Evolutionary conservation across 2,329 filamentous ascomycete genomes (phyloP).

Genomic region (Trichocomaceae sp.): DNA sequence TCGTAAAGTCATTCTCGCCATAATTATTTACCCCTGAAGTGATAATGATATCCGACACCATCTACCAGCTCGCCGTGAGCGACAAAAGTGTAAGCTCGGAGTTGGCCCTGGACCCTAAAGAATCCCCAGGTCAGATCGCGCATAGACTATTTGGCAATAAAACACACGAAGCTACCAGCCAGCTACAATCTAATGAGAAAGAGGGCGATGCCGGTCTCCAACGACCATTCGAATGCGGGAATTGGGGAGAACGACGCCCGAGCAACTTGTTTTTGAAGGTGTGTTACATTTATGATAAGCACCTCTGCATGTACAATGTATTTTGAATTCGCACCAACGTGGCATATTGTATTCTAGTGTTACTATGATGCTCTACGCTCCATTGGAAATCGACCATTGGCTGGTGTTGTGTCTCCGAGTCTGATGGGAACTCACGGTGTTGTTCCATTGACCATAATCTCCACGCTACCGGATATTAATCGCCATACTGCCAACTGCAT

Average conservation of each 20-base stretch:
- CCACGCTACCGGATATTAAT: conserved; percentile 62
- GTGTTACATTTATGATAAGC: conserved; percentile 13
- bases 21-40: neutral
- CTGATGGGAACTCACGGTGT: conserved; percentile 57
- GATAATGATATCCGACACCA: conserved; percentile 5
- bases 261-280: conserved; percentile 62
- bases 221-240: conserved; percentile 55
- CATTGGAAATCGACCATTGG: conserved; percentile 35
- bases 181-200: conserved; percentile 18
- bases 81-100: conserved; percentile 52
- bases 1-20: neutral
- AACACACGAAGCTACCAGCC: conserved; percentile 19
- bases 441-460: conserved; percentile 63
- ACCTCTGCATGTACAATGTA: neutral
- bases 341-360: conserved; percentile 35
- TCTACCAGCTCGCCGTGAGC: conserved; percentile 49
- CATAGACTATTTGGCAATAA: conserved; percentile 48
- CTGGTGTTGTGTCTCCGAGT: conserved; percentile 50
- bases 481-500: conserved; percentile 73
- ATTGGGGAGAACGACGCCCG: conserved; percentile 58
- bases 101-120: conserved; percentile 48
- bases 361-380: conserved; percentile 57
- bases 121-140: conserved; percentile 50
- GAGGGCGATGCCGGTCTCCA: conserved; percentile 42
- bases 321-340: neutral